Evolutionary conservation across 2,329 filamentous ascomycete species (phyloP), one percentile per base, ranked within the genome.

Genomic region (Beauveria caledonica): DNA sequence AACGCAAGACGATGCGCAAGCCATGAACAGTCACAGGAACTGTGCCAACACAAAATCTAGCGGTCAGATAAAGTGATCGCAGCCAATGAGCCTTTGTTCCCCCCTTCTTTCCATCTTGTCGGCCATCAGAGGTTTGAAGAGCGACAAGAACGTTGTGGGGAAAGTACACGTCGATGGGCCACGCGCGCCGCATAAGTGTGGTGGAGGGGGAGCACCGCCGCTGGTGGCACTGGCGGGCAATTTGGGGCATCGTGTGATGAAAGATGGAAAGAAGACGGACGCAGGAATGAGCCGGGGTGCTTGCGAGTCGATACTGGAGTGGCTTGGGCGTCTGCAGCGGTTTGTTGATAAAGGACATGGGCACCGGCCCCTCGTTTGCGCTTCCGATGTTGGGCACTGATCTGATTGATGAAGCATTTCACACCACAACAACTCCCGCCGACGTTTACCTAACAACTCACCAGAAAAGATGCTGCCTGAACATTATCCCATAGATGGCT

Each of bases 401-500:
- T 33, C 10, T 33, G 10, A 33, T 33, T 5, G 29, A 33, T 11
- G 33, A 36, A 36, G 11, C 33, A 36, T 36, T 15, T 36, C 33
- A 33, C 29, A 36, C 13, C 33, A 15, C 5, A 15, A 36, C 33
- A 8, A 8, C 10, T 5, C 3, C 49, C 27, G 10, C 27, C 13
- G 33, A 15, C 33, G 11, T 36, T 39, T n/a, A 9, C 2, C n/a
- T 10, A 23, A 51, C 27, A 39, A 21, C 6, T 9, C 29, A 23
- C n/a, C 6, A 54, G 39, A 44, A 9, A 51, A 23, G 5, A 60
- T 60, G 59, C 59, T 60, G 13, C 52, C 52, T 2, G 23, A 56
- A 6, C 13, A 6, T 13, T 60, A 60, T 23, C 59, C 59, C 23
- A 56, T 60, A 19, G 48, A 60, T n/a, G 59, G 59, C 15, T 45